Evolutionary conservation across 2,329 filamentous ascomycete species (phyloP).

Genomic region (Aspergillus pseudotamarii): DNA sequence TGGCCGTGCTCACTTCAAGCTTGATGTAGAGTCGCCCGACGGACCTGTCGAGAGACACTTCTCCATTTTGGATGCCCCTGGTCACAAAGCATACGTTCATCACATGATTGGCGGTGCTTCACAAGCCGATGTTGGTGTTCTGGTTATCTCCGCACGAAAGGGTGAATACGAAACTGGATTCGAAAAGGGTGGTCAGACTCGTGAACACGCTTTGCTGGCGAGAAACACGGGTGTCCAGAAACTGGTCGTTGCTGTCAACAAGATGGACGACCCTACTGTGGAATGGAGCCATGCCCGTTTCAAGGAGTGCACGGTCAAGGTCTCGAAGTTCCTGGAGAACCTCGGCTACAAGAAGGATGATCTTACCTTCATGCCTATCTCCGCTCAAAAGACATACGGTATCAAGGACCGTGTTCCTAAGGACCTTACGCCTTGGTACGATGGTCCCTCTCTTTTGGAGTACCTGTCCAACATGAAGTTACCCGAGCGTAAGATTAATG

Average conservation of each 20-base stretch:
- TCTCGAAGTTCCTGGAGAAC: slow-evolving; percentile 83
- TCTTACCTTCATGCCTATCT: slow-evolving; percentile 93
- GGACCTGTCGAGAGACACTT: slow-evolving; percentile 81
- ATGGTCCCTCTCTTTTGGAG: slow-evolving; percentile 87
- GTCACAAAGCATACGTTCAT: slow-evolving; percentile 96
- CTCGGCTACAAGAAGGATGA: slow-evolving; percentile 96
- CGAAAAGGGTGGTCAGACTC: slow-evolving; percentile 92
- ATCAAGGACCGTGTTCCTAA: slow-evolving; percentile 87
- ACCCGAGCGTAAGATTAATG: slow-evolving; percentile 92
- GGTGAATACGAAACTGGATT: slow-evolving; percentile 99
- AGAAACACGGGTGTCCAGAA: slow-evolving; percentile 99
- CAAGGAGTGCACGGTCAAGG: slow-evolving; percentile 89
- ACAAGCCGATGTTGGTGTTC: slow-evolving; percentile 89
- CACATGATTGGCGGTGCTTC: slow-evolving; percentile 97
- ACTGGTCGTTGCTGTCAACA: slow-evolving; percentile 92
- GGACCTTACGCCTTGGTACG: slow-evolving; percentile 77
- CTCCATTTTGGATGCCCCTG: slow-evolving; percentile 94
- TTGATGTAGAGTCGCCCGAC: slow-evolving; percentile 46
- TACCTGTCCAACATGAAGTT: slow-evolving; percentile 93
- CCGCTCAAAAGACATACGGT: slow-evolving; percentile 80
- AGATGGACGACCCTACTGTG: slow-evolving; percentile 98
- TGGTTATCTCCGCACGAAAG: slow-evolving; percentile 95
- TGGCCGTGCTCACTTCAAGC: slow-evolving; percentile 94
- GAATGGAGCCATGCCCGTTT: slow-evolving; percentile 93
- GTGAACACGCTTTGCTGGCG: slow-evolving; percentile 96